Base-by-base conservation (phyloP, 2,329 filamentous ascomycete genomes). In the Rutstroemia sp. region DNA sequence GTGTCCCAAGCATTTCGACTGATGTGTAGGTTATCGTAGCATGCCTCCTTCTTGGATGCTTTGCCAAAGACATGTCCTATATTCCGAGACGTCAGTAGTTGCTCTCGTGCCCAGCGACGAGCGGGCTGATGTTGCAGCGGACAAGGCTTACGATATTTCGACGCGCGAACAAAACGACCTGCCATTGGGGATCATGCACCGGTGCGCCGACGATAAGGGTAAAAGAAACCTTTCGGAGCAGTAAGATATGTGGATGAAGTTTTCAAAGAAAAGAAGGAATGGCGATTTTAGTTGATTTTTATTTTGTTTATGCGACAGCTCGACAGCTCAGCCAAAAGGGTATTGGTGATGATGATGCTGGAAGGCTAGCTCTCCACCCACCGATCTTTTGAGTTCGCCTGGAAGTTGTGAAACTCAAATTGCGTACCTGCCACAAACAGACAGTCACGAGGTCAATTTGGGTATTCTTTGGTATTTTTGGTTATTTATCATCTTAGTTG, bases 1-100 rank as follows among this genome's bases (percentile, higher is more conserved):
- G 92, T 96, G 74, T 99, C 94, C 94, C 94, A 99, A 56, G 94
- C 94, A 84, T 99, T 99, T 75, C 88, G 89, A 70, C 91, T 96
- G 74, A 99, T 90, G 72, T 90, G 89, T 65, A 99, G 78, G 74
- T 97, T 97, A 75, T 99, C 94, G 76, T 97, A 99, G 79, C 92
- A 96, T 81, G 89, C 89, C 73, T 99, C 94, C 82, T 96, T 96
- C 75, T 89, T 87, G 64, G 92, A 95, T 61, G 90, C 78, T 76
- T 95, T 94, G 72, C 94, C 94, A 78, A 96, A 99, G 77, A 99
- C 88, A 81, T 99, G 94, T 80, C 92, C 92, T 96, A 73, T 50
- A 9, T 17, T 37, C 39, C 10, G 2, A 16, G 9, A 27, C 19
- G 59, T 68, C 57, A 68, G 64, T 59, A 49, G n/a, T 52, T 61